Evolutionary conservation across 116 monocot species (phyloP), one percentile per base, ranked within the genome.

Genomic region (Iris pallida): DNA sequence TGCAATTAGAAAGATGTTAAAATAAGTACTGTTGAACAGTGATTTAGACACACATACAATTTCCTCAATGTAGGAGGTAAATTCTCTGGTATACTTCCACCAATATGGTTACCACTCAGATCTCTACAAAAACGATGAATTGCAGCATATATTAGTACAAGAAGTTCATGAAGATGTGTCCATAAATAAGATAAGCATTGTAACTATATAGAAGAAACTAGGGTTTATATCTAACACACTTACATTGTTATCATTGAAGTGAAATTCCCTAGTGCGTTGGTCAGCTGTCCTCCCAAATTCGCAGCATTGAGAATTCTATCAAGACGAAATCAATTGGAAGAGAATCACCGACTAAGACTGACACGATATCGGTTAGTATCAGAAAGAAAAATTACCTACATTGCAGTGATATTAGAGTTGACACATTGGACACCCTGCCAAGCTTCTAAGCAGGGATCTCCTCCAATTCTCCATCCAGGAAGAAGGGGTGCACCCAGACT

Each of bases 381-480:
- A 19, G 11, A 6, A 46, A 71, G 63, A 58, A 68, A 70, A 68
- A 40, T 58, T 55, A 49, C 85, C 20, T 84, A 99, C 98, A 99
- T 90, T 82, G 67, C 76, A 10, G 93, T 90, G 60, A 99, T 88
- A 69, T 86, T 90, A 41, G 93, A 71, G 43, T 65, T 66, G 15
- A 93, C 88, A 75, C 98, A 99, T 75, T 73, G 68, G 62, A 99
- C 88, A 20, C 98, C 98, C 62, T 99, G 98, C 98, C 98, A 99
- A 17, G 5, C 42, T 60, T 93, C 93, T 3, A 48, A 0, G 52
- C 98, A 99, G 52, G 98, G 98, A 45, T 99, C 93, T 58, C 98
- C 98, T 65, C 85, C 93, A 45, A 86, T 45, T 14, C 73, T 76
- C 98, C 98, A 99, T 82, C 98, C 98, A 75, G 93, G 90, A 68